Base-by-base conservation (phyloP, 1,284 basidiomycete genomes). In the Pseudomicrostroma phylloplanum region DNA sequence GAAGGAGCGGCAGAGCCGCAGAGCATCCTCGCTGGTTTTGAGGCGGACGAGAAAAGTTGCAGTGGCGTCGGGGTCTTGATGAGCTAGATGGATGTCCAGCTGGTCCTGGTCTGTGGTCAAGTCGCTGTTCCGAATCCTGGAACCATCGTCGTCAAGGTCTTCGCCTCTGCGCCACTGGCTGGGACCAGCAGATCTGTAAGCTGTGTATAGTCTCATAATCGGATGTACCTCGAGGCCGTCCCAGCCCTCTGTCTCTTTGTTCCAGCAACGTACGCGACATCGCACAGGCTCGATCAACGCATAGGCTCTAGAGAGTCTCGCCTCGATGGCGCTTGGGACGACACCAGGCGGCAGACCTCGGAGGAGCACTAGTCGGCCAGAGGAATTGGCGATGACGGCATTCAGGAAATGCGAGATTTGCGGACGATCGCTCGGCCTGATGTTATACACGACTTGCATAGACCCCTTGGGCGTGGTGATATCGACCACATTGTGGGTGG, bases 301-400 rank as follows among this genome's bases (percentile, higher is more conserved):
- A 25, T 54, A 54, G 51, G 21, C 21, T 15, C 21, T 6, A 6
- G 21, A 19, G 13, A 54, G 25, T 17, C 51, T 19, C 6, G 13
- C 13, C 13, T 23, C 17, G 51, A 54, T 8, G 21, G 6, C 6
- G 13, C 26, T 25, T 6, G 51, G 51, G 13, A 7, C 2, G 21
- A 54, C 51, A 25, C 21, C 51, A 8, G 51, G 51, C 6, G 51
- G 51, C 15, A 54, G 25, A 26, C 51, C 51, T 17, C 51, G 51
- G 6, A 54, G 26, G 6, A 54, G 51, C 13, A 54, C 51, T 15
- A 17, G 7, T 2, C 21, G 43, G 17, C 43, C 43, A 21, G 43
- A 12, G 6, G 43, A n/a, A 17, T 4, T 6, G 6, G 43, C 12
- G 43, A 48, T 48, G 43, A 48, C 12, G 21, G 17, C 21, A 48